Conservation (phyloP, 2,329 filamentous ascomycete species). For the Tricladium varicosporioides region DNA sequence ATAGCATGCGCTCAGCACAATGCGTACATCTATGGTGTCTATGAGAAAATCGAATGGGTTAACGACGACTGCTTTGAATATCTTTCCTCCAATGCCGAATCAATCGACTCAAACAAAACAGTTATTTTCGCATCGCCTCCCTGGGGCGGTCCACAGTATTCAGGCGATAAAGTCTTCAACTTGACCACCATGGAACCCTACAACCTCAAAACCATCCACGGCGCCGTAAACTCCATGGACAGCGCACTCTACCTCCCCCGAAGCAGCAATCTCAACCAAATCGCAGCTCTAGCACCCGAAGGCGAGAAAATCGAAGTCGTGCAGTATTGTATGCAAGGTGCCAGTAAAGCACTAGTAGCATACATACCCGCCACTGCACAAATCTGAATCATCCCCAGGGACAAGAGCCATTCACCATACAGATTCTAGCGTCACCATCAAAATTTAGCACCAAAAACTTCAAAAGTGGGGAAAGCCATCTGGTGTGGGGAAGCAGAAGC, state of each 20-base stretch:
- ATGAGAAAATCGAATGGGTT: conserved; percentile 78
- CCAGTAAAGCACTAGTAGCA: conserved; percentile 77
- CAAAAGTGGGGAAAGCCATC: background rate
- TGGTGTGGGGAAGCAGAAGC: background rate
- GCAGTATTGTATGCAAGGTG: conserved; percentile 89
- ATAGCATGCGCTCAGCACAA: conserved; percentile 92
- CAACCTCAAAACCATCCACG: conserved; percentile 60
- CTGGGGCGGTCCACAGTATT: conserved; percentile 70
- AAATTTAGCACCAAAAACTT: too few relatives aligned
- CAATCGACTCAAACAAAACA: conserved; percentile 27
- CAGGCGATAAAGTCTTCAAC: conserved; percentile 71
- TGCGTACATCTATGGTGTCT: conserved; percentile 78
- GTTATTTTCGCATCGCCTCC: conserved; percentile 72
- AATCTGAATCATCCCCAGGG: background rate
- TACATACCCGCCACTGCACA: conserved; percentile 48
- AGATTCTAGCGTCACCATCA: too few relatives aligned
- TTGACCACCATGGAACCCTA: conserved; percentile 88
- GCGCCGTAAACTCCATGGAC: conserved; percentile 57
- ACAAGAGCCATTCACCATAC: background rate
- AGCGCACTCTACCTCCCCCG: conserved; percentile 81
- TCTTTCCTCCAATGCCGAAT: conserved; percentile 17
- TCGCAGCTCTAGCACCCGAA: conserved; percentile 56
- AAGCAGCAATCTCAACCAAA: conserved; percentile 77
- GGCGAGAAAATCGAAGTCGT: conserved; percentile 66
- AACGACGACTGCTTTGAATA: conserved; percentile 75